Percentiles rank a stretch among this genome's conserved stretches.
Evolutionary conservation across 176 grass and related monocot species (phyloP).

Genomic region (Carex myosuroides): DNA sequence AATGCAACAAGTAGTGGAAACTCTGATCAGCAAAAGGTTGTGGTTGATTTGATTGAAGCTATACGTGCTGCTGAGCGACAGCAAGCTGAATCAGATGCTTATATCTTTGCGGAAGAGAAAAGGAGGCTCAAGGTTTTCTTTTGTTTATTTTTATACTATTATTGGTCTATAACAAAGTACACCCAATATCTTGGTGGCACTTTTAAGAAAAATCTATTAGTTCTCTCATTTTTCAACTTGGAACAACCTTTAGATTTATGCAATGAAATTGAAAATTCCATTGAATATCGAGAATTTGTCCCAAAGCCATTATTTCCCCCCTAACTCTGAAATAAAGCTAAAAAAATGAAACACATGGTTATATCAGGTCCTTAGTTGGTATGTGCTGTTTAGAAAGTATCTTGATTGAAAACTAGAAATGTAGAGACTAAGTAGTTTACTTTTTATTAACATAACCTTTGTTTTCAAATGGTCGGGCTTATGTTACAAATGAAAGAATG

Average conservation of each 20-base stretch:
- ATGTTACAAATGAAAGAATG: not conserved
- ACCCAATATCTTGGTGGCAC: not conserved
- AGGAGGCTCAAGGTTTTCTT: conserved; percentile 72
- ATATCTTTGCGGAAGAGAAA: conserved; percentile 93
- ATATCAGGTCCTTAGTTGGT: not conserved
- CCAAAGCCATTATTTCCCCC: not conserved
- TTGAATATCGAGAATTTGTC: not conserved
- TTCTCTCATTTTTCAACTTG: not conserved
- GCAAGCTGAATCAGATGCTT: conserved; percentile 87
- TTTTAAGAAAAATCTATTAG: not conserved
- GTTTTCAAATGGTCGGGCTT: not conserved
- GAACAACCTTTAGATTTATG: not conserved
- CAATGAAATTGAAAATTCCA: not conserved
- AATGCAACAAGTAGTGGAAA: conserved; percentile 32
- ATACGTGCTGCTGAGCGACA: conserved; percentile 89
- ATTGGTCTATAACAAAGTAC: not conserved
- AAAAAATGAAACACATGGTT: not conserved
- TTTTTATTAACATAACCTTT: not conserved
- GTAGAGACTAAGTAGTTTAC: not conserved
- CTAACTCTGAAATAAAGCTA: not conserved
- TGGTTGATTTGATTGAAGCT: conserved; percentile 84
- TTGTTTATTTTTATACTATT: not conserved
- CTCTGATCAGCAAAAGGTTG: conserved; percentile 54
- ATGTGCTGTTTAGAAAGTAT: not conserved
- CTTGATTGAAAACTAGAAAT: not conserved